These are phyloP conservation scores for Dovyalis caffra DNA, from an alignment of 345 rosid genomes.

Conservation along the genomic window DNA sequence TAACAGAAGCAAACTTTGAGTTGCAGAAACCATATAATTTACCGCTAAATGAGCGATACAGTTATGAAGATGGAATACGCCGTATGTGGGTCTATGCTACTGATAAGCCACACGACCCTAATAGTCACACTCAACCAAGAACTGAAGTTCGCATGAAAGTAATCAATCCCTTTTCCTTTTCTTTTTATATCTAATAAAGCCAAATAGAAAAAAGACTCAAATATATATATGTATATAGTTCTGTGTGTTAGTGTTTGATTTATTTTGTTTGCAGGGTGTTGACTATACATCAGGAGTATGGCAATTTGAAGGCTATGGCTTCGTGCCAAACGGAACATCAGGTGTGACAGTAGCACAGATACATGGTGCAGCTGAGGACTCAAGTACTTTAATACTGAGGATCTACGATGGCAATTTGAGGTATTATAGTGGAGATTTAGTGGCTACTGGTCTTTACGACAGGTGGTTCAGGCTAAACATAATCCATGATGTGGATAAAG, in stretches of 20 bases:
- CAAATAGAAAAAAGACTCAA: too few relatives aligned
- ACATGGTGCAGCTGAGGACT: slow-evolving; percentile 29
- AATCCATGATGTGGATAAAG: slow-evolving; percentile 38
- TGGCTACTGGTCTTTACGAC: slow-evolving; percentile 25
- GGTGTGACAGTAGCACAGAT: slow-evolving; percentile 36
- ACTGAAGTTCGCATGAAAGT: slow-evolving; percentile 44
- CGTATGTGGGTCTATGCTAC: slow-evolving; percentile 38
- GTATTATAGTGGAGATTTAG: slow-evolving; percentile 27
- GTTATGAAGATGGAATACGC: slow-evolving; percentile 28
- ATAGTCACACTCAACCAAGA: slow-evolving; percentile 38
- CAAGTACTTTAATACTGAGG: slow-evolving; percentile 33
- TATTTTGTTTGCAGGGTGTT: slow-evolving; percentile 32
- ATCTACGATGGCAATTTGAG: slow-evolving; percentile 32
- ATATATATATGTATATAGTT: too few relatives aligned
- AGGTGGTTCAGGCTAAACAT: slow-evolving; percentile 41
- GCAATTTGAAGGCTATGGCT: slow-evolving; percentile 45
- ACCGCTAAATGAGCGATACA: slow-evolving; percentile 30
- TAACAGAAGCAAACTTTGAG: slow-evolving; percentile 25
- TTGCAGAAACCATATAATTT: slow-evolving; percentile 37
- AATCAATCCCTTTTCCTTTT: too few relatives aligned
- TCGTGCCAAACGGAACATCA: slow-evolving; percentile 45
- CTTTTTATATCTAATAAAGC: too few relatives aligned
- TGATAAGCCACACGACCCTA: slow-evolving; percentile 39
- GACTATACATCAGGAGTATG: slow-evolving; percentile 41
- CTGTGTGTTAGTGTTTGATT: too few relatives aligned